Percentiles rank a stretch among this genome's conserved stretches.
phyloP scores from a whole-genome alignment of 2,329 filamentous ascomycete genomes.

The Sarocladiaceae sp. region DNA sequence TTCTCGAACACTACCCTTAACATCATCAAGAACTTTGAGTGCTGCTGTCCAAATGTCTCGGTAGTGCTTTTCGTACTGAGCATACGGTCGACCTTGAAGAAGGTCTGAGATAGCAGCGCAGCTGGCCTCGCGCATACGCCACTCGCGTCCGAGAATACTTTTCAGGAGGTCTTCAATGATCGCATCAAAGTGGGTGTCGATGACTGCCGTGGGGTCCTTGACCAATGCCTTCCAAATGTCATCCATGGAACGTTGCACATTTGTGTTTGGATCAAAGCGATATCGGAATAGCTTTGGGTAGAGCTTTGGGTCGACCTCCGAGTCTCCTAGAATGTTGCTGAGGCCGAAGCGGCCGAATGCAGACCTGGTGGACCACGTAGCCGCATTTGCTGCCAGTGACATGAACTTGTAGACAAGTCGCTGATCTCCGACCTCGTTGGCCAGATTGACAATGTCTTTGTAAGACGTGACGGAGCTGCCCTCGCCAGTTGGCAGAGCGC shows the following conservation, averaged over 20 bases:
- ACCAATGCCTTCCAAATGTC: conserved; percentile 97
- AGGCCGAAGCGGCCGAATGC: conserved; percentile 93
- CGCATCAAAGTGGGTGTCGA: conserved; percentile 76
- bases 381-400: conserved; percentile 91
- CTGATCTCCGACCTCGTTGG: conserved; percentile 94
- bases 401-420: conserved; percentile 98
- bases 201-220: conserved; percentile 70
- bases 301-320: conserved; percentile 81
- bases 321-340: conserved; percentile 85
- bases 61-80: conserved; percentile 77
- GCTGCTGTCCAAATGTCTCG: conserved; percentile 78
- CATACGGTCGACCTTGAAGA: conserved; percentile 70
- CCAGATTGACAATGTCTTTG: conserved; percentile 91
- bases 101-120: conserved; percentile 86
- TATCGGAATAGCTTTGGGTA: conserved; percentile 95
- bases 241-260: conserved; percentile 92
- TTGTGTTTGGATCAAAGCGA: conserved; percentile 88
- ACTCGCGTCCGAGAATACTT: conserved; percentile 84
- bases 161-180: conserved; percentile 85
- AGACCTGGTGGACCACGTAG: conserved; percentile 94
- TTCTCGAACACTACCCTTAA: conserved; percentile 81
- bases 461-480: conserved; percentile 89
- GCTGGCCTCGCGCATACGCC: conserved; percentile 87
- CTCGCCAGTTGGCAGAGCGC: conserved; percentile 82
- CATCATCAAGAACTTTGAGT: conserved; percentile 90